A percentile compares a stretch with the other conserved stretches of the same genome.
Evolutionary conservation across 1,284 basidiomycete genomes (phyloP).

Genomic region (Moesziomyces aphidis): DNA sequence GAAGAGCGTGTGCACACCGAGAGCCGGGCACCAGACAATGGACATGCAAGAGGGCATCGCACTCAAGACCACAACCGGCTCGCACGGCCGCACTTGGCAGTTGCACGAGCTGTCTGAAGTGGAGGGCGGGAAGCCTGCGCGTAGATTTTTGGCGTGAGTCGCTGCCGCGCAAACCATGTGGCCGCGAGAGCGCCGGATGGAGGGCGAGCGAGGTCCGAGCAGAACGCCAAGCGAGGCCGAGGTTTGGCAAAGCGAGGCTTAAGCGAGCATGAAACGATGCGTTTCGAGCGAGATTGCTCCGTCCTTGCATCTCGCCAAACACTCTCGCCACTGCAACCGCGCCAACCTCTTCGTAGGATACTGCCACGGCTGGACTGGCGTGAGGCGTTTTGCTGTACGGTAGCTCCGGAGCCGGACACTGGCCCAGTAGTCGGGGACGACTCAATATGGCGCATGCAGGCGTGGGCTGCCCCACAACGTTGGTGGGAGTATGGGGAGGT

Average conservation of each 20-base stretch:
- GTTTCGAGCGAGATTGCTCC: slow-evolving; percentile 38
- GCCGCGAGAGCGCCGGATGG: neutral
- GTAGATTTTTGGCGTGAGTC: neutral
- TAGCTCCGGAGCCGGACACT: too few species aligned
- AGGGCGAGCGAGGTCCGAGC: neutral
- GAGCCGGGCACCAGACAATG: neutral
- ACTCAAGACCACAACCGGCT: neutral
- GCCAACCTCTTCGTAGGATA: neutral
- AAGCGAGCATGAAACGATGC: slow-evolving; percentile 17
- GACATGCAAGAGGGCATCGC: neutral
- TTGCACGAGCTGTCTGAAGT: neutral
- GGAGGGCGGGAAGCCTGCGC: too few species aligned
- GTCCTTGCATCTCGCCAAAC: slow-evolving; percentile 36
- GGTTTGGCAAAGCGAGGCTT: slow-evolving; percentile 9
- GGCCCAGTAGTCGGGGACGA: too few species aligned
- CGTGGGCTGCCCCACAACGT: neutral
- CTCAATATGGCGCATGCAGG: slow-evolving; percentile 1
- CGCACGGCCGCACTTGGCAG: neutral
- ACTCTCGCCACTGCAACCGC: neutral
- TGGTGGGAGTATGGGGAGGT: neutral
- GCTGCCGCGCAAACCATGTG: neutral
- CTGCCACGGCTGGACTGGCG: neutral
- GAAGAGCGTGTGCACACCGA: neutral
- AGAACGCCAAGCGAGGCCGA: neutral
- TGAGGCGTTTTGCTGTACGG: neutral